phyloP scores from a whole-genome alignment of 441 rosid species.

The Populus hybrid region DNA sequence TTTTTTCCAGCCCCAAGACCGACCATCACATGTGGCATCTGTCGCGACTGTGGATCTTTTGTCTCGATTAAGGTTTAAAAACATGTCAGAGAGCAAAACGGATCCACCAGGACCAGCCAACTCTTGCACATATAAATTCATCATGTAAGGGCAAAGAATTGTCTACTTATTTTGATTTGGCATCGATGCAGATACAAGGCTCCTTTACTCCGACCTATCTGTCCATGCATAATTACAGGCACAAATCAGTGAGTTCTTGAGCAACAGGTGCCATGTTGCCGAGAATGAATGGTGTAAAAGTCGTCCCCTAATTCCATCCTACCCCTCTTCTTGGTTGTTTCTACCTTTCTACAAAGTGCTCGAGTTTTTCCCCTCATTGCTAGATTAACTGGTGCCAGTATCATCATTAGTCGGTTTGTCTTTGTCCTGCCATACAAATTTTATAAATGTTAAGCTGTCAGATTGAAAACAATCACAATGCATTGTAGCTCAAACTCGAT shows the following conservation, averaged over 20 bases:
- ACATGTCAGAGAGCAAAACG: background rate
- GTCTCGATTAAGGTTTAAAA: background rate
- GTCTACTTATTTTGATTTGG: background rate
- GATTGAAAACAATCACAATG: background rate
- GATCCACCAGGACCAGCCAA: background rate
- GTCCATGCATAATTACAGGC: slow-evolving; percentile 1
- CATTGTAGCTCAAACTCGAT: background rate
- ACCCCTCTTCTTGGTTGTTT: slow-evolving; percentile 8
- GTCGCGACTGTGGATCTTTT: background rate
- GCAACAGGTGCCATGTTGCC: slow-evolving; percentile 18
- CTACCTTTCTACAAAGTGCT: slow-evolving; percentile 22
- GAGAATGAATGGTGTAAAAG: background rate
- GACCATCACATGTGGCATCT: too few relatives aligned
- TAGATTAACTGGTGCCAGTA: slow-evolving; percentile 25
- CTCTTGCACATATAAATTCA: background rate
- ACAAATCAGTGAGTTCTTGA: slow-evolving; percentile 7
- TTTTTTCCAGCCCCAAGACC: too few relatives aligned
- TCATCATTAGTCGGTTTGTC: slow-evolving; percentile 29
- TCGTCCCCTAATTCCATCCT: background rate
- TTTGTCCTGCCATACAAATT: slow-evolving; percentile 38
- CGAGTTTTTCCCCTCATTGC: slow-evolving; percentile 21
- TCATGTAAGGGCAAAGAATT: background rate
- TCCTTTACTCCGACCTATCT: slow-evolving; percentile 6
- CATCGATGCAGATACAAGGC: background rate
- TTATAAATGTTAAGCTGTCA: slow-evolving; percentile 12